Percentiles rank a stretch among this genome's conserved stretches.
Conservation (phyloP, 176 grass and related monocot genomes). For the Avena eriantha region DNA sequence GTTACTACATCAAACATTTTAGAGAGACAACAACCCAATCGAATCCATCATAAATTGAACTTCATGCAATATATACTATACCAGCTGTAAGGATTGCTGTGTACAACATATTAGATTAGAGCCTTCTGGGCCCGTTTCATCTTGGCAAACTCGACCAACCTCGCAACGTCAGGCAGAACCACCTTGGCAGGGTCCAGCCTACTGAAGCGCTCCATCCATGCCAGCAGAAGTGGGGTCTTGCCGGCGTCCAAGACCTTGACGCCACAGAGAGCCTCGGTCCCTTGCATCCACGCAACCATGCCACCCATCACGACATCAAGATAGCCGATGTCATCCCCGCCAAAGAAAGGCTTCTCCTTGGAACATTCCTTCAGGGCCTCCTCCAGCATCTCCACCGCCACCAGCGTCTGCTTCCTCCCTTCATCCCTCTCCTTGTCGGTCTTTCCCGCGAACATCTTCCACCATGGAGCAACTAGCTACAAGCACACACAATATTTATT, state of each 20-base stretch:
- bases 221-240: constrained; percentile 4
- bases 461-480: neutral
- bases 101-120: neutral
- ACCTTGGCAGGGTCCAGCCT: constrained; percentile 18
- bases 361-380: neutral
- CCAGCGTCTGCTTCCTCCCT: neutral
- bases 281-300: neutral
- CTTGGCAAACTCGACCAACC: constrained; percentile 10
- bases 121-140: neutral
- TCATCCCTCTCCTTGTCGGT: neutral
- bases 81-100: too few relatives aligned
- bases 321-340: neutral
- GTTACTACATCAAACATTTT: too few relatives aligned
- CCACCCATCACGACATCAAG: constrained; percentile 42
- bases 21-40: too few relatives aligned
- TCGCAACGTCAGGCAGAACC: constrained; percentile 16
- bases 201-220: constrained; percentile 21
- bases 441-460: neutral
- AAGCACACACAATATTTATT: too few relatives aligned
- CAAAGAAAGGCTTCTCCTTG: neutral
- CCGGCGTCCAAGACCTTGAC: constrained; percentile 22
- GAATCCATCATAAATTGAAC: too few relatives aligned
- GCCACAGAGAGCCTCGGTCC: neutral
- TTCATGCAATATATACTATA: too few relatives aligned
- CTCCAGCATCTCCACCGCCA: neutral